Evolutionary conservation across 208 protist species (phyloP).

Genomic region (Leishmania gerbilli): DNA sequence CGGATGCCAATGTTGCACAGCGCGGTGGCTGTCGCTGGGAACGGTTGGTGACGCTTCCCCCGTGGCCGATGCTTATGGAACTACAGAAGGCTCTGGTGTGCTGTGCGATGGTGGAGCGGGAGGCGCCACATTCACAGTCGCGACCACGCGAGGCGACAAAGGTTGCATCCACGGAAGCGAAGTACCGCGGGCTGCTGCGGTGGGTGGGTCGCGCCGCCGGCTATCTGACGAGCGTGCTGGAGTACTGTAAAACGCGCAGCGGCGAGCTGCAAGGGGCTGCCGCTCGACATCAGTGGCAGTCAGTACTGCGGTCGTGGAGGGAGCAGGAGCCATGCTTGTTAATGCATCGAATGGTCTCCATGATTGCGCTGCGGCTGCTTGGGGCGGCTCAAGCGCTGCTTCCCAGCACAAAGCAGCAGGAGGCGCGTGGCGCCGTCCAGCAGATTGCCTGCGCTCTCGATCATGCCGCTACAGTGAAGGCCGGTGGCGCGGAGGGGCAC

Average conservation of each 20-base stretch:
- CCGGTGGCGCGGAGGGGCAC: constrained; percentile 4
- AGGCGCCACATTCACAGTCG: background rate
- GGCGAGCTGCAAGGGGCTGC: constrained; percentile 16
- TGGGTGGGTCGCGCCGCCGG: constrained; percentile 25
- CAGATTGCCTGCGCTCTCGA: constrained; percentile 6
- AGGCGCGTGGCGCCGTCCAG: constrained; percentile 22
- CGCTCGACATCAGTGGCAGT: constrained; percentile 26
- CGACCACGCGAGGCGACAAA: background rate
- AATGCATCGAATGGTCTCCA: constrained; percentile 37
- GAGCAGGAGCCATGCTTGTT: constrained; percentile 32
- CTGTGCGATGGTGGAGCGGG: constrained; percentile 39
- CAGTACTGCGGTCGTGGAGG: constrained; percentile 26
- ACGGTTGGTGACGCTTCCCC: constrained; percentile 20
- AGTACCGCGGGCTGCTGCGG: constrained; percentile 23
- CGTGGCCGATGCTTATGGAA: constrained; percentile 19
- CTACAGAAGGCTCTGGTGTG: constrained; percentile 51
- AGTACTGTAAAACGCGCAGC: background rate
- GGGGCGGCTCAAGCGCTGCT: constrained; percentile 20
- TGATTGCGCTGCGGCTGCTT: constrained; percentile 47
- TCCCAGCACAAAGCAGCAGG: constrained; percentile 17
- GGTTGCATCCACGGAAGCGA: constrained; percentile 11
- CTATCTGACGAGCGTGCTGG: constrained; percentile 7
- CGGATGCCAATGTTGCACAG: constrained; percentile 10
- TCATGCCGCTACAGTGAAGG: background rate
- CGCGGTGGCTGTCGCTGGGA: constrained; percentile 14